A percentile compares a stretch with the other conserved stretches of the same genome.
Evolutionary conservation across 192 early-diverging fungal genomes (phyloP).

Genomic region (Chytriomyces confervae): DNA sequence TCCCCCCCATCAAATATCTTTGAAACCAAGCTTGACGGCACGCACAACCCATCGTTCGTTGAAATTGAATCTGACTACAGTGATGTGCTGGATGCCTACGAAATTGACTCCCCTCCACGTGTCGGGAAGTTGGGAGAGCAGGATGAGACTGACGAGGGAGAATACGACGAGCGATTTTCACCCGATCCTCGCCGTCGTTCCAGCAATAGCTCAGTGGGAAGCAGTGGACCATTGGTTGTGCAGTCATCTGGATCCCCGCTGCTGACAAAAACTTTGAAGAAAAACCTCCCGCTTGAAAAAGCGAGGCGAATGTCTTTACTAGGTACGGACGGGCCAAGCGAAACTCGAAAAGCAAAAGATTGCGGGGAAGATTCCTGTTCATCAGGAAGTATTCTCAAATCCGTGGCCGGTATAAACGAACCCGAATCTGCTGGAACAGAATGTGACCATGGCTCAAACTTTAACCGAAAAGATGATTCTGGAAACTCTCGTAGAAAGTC

Average conservation of each 20-base stretch:
- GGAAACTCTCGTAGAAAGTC: too few species aligned
- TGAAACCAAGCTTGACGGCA: too few species aligned
- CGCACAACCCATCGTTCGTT: too few species aligned
- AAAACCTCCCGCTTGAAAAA: background rate
- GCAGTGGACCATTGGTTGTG: background rate
- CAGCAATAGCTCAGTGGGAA: background rate
- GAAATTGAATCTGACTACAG: background rate
- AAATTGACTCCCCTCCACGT: background rate
- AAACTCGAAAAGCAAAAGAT: background rate
- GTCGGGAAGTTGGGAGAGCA: background rate
- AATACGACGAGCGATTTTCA: background rate
- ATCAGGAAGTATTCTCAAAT: too few species aligned
- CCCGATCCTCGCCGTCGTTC: conserved; percentile 5
- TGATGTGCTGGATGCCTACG: conserved; percentile 25
- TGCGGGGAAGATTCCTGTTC: conserved; percentile 7
- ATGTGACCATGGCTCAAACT: too few species aligned
- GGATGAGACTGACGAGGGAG: background rate
- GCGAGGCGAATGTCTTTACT: conserved; percentile 15
- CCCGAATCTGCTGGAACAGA: too few species aligned
- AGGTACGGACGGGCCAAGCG: background rate
- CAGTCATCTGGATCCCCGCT: conserved; percentile 15
- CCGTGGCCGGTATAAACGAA: too few species aligned
- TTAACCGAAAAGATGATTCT: too few species aligned
- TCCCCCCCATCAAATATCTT: too few species aligned
- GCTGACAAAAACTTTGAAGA: conserved; percentile 7